Evolutionary conservation across 2,329 filamentous ascomycete genomes (phyloP).

Genomic region (Ramularia collo-cygni): DNA sequence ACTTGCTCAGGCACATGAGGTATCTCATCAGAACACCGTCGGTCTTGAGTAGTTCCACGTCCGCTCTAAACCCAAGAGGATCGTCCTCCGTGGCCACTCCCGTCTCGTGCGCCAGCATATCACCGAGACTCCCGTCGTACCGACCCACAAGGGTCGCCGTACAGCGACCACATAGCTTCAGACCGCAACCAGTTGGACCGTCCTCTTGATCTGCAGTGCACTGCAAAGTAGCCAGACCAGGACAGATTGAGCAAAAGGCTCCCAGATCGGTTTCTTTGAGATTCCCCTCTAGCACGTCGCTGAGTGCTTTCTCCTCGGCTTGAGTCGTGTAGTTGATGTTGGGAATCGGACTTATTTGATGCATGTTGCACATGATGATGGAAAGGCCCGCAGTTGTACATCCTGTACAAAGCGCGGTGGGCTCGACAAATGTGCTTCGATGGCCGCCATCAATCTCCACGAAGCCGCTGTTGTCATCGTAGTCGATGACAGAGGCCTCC

Average conservation of each 20-base stretch:
- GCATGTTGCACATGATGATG: constrained; percentile 32
- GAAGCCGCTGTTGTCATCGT: constrained; percentile 29
- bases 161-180: constrained; percentile 28
- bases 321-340: constrained; percentile 5
- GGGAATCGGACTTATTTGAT: constrained; percentile 27
- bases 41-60: constrained; percentile 28
- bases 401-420: constrained; percentile 33
- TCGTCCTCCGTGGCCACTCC: constrained; percentile 9
- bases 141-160: constrained; percentile 14
- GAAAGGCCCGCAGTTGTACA: constrained; percentile 32
- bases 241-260: constrained; percentile 39
- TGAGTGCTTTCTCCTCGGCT: constrained; percentile 25
- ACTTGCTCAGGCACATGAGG: constrained; percentile 6
- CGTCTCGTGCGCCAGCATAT: constrained; percentile 19
- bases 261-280: constrained; percentile 4
- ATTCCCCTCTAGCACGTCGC: constrained; percentile 12
- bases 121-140: constrained; percentile 20
- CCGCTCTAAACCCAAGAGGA: constrained; percentile 27
- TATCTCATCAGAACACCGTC: constrained; percentile 27
- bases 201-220: constrained; percentile 23
- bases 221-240: constrained; percentile 31
- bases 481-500: constrained; percentile 28
- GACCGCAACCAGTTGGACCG: constrained; percentile 23
- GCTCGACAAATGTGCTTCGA: constrained; percentile 20
- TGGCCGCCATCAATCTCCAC: constrained; percentile 30